Conservation (phyloP, 2,329 filamentous ascomycete species). For the Fusarium caatingaense region DNA sequence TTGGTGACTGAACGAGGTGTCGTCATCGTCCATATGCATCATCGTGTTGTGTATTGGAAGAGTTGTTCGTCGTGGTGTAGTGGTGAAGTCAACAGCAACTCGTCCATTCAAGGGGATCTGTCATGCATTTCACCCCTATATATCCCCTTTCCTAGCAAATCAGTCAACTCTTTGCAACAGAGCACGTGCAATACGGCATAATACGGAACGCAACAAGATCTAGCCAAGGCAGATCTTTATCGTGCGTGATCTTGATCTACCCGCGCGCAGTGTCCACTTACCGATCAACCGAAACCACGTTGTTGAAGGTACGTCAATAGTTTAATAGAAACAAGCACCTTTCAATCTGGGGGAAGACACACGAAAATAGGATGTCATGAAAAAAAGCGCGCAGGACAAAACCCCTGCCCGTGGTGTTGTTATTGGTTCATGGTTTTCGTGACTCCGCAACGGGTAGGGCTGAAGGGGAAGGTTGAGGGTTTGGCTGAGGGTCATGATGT, state of each 20-base stretch:
- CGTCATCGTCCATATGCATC: not conserved
- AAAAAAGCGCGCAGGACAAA: slow-evolving; percentile 13
- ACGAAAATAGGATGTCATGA: slow-evolving; percentile 30
- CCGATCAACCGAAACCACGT: slow-evolving; percentile 37
- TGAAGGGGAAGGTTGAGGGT: slow-evolving; percentile 31
- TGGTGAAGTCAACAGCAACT: not conserved
- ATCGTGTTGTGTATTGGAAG: not conserved
- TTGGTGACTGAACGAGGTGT: not conserved
- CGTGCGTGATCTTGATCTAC: slow-evolving; percentile 31
- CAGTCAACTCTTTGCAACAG: slow-evolving; percentile 5
- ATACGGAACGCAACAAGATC: slow-evolving; percentile 27
- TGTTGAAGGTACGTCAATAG: slow-evolving; percentile 6
- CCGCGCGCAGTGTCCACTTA: slow-evolving; percentile 37
- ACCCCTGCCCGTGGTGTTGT: slow-evolving; percentile 32
- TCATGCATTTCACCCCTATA: not conserved
- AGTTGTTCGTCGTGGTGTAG: not conserved
- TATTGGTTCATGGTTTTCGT: slow-evolving; percentile 32
- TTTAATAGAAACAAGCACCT: slow-evolving; percentile 8
- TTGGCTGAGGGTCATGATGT: slow-evolving; percentile 39
- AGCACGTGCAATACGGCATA: slow-evolving; percentile 23
- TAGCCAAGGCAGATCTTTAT: slow-evolving; percentile 32
- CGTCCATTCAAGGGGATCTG: not conserved
- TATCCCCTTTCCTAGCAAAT: not conserved
- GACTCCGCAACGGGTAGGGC: slow-evolving; percentile 43
- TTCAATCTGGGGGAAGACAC: not conserved